Conservation (phyloP, 2,329 filamentous ascomycete species). For the Whalleya microplaca region DNA sequence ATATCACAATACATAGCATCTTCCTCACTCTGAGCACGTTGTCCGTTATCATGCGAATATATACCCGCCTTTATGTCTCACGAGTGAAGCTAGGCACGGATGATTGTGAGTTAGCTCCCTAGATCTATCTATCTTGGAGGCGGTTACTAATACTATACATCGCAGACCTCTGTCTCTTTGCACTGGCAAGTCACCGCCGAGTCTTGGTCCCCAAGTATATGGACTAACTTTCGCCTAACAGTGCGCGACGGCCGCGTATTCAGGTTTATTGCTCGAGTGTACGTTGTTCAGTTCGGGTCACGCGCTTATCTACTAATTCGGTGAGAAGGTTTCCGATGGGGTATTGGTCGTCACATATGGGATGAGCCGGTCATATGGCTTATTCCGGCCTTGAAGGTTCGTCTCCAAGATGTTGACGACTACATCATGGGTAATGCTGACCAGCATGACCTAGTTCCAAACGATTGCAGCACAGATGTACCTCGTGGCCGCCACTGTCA, state of each 20-base stretch:
- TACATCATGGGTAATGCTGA: background rate
- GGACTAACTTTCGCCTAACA: too few species aligned
- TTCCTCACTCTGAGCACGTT: conserved; percentile 8
- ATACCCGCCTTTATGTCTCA: conserved; percentile 5
- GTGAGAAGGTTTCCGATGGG: conserved; percentile 6
- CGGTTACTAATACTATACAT: too few species aligned
- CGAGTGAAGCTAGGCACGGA: conserved; percentile 7
- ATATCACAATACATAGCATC: conserved; percentile 8
- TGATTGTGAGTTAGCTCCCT: conserved; percentile 2
- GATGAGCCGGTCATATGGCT: conserved; percentile 4
- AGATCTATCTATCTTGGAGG: background rate
- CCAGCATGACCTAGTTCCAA: background rate
- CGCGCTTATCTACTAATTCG: background rate
- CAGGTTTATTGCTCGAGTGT: too few species aligned
- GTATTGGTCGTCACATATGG: conserved; percentile 10
- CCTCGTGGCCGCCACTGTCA: conserved; percentile 2
- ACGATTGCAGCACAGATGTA: conserved; percentile 9
- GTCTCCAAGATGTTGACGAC: background rate
- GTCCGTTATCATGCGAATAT: conserved; percentile 6
- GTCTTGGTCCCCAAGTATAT: too few species aligned
- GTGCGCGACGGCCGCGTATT: too few species aligned
- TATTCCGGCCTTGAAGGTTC: conserved; percentile 5
- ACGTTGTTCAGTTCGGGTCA: too few species aligned
- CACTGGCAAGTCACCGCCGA: too few species aligned
- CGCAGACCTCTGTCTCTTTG: too few species aligned